Evolutionary conservation across 2,329 filamentous ascomycete species (phyloP), one percentile per base, ranked within the genome.

Genomic region (Verticillium dahliae): DNA sequence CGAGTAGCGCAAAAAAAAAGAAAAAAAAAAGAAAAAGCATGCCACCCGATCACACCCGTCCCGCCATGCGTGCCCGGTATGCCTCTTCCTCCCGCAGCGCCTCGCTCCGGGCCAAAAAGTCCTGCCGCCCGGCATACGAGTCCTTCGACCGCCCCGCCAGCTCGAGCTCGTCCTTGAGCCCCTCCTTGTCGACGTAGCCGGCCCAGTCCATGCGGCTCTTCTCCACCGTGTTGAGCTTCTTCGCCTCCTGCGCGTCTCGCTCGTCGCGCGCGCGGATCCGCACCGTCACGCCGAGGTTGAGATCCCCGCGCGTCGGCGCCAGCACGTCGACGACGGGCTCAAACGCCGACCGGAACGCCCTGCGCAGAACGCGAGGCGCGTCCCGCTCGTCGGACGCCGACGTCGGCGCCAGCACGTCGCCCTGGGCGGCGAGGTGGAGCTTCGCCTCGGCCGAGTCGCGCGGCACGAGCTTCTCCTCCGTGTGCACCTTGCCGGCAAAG

Each of bases 191-290:
- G 62, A 90, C 87, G 67, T 84, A 90, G 13, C 86, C 86, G 3
- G 87, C 87, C 87, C 87, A 90, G 73, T 90, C 87, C 83, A 90
- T 87, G 59, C 85, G 81, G 68, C 85, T 89, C 80, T 90, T 90
- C 75, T 90, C 86, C 15, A 90, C 85, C 15, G 86, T 88, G 70
- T 87, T 90, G 66, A 90, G 77, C 70, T 89, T 90, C 78, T 83
- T 85, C 57, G 85, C 81, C 63, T 81, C 79, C 15, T 79, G 78
- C 55, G 74, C 75, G 62, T 66, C 68, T 50, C 65, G 69, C 60
- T 71, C 69, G 68, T 79, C 81, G 60, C 77, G 79, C 58, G 81
- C 78, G 67, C 77, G 76, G 59, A 81, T 74, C 41, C 81, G 72
- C 41, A 78, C 75, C 10, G 79, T 74, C 65, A 86, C 72, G 56